Evolutionary conservation across 805 yeast species (phyloP).

Genomic region (Cyberlindnera maclurae): DNA sequence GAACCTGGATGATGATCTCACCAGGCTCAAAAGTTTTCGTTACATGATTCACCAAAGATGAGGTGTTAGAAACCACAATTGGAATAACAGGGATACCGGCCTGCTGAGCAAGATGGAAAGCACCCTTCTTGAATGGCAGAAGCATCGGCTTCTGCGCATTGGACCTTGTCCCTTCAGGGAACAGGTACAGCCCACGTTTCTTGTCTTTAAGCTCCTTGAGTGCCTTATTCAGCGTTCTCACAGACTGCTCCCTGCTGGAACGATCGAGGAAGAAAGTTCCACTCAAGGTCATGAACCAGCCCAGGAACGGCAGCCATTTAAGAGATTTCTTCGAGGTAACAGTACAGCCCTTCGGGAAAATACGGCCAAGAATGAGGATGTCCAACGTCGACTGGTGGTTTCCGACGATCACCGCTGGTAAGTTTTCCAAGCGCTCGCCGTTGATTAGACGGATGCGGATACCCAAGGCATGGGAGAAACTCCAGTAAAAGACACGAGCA

Average conservation of each 20-base stretch:
- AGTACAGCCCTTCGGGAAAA: conserved; percentile 83
- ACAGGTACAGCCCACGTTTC: conserved; percentile 76
- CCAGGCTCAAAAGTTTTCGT: conserved; percentile 68
- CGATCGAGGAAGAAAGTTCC: conserved; percentile 92
- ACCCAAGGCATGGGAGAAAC: conserved; percentile 58
- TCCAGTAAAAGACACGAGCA: conserved; percentile 70
- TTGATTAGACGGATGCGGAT: conserved; percentile 63
- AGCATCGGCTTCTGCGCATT: conserved; percentile 59
- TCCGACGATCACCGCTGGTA: conserved; percentile 76
- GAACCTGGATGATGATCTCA: conserved; percentile 65
- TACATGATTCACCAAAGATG: conserved; percentile 58
- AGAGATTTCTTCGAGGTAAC: conserved; percentile 89
- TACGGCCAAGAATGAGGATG: conserved; percentile 68
- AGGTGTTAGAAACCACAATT: conserved; percentile 78
- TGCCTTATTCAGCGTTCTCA: conserved; percentile 67
- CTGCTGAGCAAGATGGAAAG: conserved; percentile 94
- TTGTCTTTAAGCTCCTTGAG: conserved; percentile 50
- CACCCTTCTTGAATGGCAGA: conserved; percentile 93
- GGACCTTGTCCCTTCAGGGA: conserved; percentile 97
- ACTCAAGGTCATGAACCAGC: conserved; percentile 92
- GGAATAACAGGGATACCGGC: conserved; percentile 89
- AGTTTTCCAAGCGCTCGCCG: conserved; percentile 46
- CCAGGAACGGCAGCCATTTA: conserved; percentile 80
- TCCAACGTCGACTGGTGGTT: conserved; percentile 93
- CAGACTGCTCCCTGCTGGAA: conserved; percentile 65